phyloP scores from a whole-genome alignment of 2,329 filamentous ascomycete species.

The Colletotrichum liriopes region DNA sequence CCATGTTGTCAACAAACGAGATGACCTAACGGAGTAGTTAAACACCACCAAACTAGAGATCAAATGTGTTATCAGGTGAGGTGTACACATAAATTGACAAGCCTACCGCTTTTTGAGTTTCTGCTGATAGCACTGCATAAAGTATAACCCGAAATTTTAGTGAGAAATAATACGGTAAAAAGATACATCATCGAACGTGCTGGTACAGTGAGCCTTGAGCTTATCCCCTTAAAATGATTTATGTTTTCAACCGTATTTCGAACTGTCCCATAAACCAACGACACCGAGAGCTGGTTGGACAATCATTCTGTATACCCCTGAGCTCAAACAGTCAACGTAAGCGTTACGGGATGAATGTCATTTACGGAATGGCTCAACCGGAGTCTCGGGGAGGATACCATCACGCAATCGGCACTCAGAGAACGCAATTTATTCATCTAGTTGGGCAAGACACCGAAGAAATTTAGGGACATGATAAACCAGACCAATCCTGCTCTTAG shows the following conservation, averaged over 20 bases:
- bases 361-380: background rate
- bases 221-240: background rate
- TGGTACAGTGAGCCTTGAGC: background rate
- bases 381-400: background rate
- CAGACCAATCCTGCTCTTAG: background rate
- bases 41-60: background rate
- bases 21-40: background rate
- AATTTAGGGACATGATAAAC: background rate
- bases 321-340: background rate
- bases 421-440: background rate
- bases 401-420: constrained; percentile 20
- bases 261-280: background rate
- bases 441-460: background rate
- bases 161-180: too few relatives aligned
- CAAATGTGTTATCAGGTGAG: too few relatives aligned
- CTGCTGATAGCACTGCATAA: background rate
- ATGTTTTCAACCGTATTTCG: too few relatives aligned
- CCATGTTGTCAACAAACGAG: background rate
- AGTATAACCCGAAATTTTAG: background rate
- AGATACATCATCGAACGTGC: background rate
- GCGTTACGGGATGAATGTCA: background rate
- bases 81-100: too few relatives aligned
- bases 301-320: background rate
- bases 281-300: background rate
- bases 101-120: background rate